These are phyloP conservation scores for Letharia columbiana DNA, from an alignment of 495 filamentous ascomycete species.

Conservation along the genomic window DNA sequence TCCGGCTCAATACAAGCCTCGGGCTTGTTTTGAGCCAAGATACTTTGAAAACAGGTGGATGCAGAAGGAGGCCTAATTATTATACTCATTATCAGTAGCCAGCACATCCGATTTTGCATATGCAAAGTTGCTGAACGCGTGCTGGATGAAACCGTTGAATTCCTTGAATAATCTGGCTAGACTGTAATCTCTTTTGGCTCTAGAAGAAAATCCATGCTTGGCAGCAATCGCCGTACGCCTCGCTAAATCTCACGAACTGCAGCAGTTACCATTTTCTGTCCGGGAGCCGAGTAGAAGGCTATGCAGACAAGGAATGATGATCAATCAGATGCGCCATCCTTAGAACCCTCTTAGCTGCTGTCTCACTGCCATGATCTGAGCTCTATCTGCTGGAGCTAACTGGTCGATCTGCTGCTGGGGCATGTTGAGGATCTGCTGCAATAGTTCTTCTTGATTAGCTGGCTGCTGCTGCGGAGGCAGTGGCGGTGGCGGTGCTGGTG, in stretches of 20 bases:
- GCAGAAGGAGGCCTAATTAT: too few relatives aligned
- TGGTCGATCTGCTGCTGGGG: slow-evolving; percentile 66
- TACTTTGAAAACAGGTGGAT: too few relatives aligned
- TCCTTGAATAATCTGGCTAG: background rate
- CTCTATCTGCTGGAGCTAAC: slow-evolving; percentile 60
- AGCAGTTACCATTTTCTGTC: background rate
- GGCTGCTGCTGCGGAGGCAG: slow-evolving; percentile 37
- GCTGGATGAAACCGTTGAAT: background rate
- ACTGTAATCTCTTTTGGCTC: background rate
- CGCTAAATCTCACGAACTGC: background rate
- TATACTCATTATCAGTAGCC: too few relatives aligned
- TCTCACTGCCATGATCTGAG: slow-evolving; percentile 66
- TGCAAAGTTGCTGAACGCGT: background rate
- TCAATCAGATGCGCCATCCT: background rate
- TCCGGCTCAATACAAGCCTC: too few relatives aligned
- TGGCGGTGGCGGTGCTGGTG: slow-evolving; percentile 35
- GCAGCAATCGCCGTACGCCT: background rate
- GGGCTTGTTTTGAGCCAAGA: too few relatives aligned
- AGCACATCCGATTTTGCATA: background rate
- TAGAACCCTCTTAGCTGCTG: slow-evolving; percentile 32
- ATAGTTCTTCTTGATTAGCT: slow-evolving; percentile 54
- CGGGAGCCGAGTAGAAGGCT: background rate
- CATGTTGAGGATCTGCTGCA: slow-evolving; percentile 68
- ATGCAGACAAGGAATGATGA: background rate
- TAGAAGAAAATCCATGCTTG: background rate